Percentiles rank a stretch among this genome's conserved stretches.
phyloP scores from a whole-genome alignment of 2,329 filamentous ascomycete genomes.

The Alternaria sp. region DNA sequence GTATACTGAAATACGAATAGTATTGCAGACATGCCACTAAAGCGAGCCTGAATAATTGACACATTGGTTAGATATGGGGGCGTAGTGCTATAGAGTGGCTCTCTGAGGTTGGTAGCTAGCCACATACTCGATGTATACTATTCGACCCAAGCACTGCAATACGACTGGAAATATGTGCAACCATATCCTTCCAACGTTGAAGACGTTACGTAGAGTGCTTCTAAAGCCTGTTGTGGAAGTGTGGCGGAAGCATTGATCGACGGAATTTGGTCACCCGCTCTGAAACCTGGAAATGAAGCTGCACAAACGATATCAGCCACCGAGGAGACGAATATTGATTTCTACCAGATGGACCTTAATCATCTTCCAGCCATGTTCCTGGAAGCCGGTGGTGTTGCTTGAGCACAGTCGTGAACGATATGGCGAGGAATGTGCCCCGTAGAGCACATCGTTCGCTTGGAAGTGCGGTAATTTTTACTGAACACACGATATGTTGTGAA shows the following conservation, averaged over 20 bases:
- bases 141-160: background rate
- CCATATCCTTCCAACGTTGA: background rate
- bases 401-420: background rate
- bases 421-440: background rate
- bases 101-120: background rate
- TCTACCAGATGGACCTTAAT: too few species aligned
- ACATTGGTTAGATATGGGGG: background rate
- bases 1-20: background rate
- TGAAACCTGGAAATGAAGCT: background rate
- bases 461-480: background rate
- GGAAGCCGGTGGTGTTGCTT: background rate
- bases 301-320: background rate
- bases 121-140: background rate
- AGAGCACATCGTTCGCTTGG: background rate
- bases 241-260: background rate
- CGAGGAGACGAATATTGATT: background rate
- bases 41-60: background rate
- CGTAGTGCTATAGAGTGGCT: background rate
- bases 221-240: background rate
- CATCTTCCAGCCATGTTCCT: background rate
- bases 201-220: background rate
- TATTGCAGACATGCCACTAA: background rate
- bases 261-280: background rate
- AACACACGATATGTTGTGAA: background rate
- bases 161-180: background rate